A percentile compares a stretch with the other conserved stretches of the same genome.
These are phyloP conservation scores for Pichia sp. DNA, from an alignment of 1,139 yeast genomes.

Conservation along the genomic window DNA sequence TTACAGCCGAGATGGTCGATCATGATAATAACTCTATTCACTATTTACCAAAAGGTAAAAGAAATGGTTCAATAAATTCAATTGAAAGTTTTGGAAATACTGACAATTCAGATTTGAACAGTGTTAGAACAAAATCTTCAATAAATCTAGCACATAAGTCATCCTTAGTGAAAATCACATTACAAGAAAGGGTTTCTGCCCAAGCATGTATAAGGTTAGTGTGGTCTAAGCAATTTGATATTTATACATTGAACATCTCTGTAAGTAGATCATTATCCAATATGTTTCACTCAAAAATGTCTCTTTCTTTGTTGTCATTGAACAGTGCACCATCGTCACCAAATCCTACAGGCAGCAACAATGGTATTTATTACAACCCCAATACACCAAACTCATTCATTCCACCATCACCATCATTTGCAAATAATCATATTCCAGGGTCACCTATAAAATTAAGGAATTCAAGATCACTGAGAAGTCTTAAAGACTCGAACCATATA, in stretches of 20 bases:
- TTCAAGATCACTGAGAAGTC: slow-evolving; percentile 7
- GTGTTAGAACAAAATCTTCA: slow-evolving; percentile 3
- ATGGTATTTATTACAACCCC: not conserved
- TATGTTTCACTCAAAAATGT: slow-evolving; percentile 9
- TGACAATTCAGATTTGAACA: not conserved
- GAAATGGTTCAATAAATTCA: slow-evolving; percentile 1
- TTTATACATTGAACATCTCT: slow-evolving; percentile 10
- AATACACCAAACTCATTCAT: slow-evolving; percentile 1
- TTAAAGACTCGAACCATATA: slow-evolving; percentile 2
- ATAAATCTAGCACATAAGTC: not conserved
- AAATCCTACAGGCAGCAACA: not conserved
- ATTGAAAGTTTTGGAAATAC: not conserved
- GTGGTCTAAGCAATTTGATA: slow-evolving; percentile 14
- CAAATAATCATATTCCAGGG: slow-evolving; percentile 1
- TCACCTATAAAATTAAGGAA: slow-evolving; percentile 11
- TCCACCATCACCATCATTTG: slow-evolving; percentile 16
- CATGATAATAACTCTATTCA: not conserved
- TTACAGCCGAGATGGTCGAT: slow-evolving; percentile 1
- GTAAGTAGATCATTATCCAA: slow-evolving; percentile 14
- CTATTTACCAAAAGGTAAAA: not conserved
- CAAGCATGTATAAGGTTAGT: slow-evolving; percentile 13
- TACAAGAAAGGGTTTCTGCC: slow-evolving; percentile 15
- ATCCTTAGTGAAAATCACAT: slow-evolving; percentile 8
- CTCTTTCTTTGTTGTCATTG: slow-evolving; percentile 9
- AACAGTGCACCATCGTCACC: slow-evolving; percentile 8